Conservation (phyloP, 2,329 filamentous ascomycete genomes). For the Corynespora cassiicola region DNA sequence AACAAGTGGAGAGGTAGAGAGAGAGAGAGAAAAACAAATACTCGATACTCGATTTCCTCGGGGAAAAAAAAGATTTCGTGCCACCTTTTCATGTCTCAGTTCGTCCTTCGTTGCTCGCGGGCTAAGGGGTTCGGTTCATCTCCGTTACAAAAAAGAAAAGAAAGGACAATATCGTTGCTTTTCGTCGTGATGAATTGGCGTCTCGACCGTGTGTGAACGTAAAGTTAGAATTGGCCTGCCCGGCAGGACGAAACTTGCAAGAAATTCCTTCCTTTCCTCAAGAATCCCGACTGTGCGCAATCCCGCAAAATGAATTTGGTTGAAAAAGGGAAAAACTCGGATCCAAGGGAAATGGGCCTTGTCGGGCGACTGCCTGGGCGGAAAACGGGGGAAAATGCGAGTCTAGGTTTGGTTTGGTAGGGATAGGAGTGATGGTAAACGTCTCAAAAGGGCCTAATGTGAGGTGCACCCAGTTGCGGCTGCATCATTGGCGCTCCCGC, state of each 20-base stretch:
- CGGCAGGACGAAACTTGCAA: constrained; percentile 13
- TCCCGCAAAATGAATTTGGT: too few relatives aligned
- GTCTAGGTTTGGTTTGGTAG: background rate
- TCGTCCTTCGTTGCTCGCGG: too few relatives aligned
- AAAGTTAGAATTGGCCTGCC: constrained; percentile 10
- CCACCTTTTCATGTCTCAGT: too few relatives aligned
- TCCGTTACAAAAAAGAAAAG: too few relatives aligned
- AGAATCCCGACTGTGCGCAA: too few relatives aligned
- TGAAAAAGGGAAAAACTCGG: constrained; percentile 5
- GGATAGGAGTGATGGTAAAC: background rate
- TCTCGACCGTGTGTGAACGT: background rate
- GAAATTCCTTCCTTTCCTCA: background rate
- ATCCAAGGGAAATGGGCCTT: background rate
- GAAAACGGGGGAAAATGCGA: too few relatives aligned
- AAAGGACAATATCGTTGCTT: constrained; percentile 12
- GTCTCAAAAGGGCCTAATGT: constrained; percentile 35
- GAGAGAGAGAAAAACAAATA: background rate
- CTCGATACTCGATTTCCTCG: background rate
- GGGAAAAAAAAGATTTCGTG: too few relatives aligned
- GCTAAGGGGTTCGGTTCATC: constrained; percentile 3
- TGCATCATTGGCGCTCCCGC: constrained; percentile 26
- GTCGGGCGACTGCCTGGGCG: background rate
- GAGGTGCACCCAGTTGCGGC: constrained; percentile 25
- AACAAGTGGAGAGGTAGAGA: background rate
- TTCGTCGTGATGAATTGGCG: constrained; percentile 5